Percentiles rank a stretch among this genome's conserved stretches.
Conservation (phyloP, 306 rosid species). For the Trifolium dubium region DNA sequence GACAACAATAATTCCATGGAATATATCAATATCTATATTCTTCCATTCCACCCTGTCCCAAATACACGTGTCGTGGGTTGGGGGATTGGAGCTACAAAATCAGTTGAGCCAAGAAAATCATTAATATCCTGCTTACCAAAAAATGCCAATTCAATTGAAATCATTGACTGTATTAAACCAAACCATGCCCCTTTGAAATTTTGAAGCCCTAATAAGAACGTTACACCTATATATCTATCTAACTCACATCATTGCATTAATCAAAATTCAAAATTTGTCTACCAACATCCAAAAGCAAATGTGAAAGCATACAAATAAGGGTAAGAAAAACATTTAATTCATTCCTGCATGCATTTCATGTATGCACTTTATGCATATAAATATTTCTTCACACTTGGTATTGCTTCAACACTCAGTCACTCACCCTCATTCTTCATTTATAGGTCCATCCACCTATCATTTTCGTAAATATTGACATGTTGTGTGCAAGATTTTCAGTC, state of each 20-base stretch:
- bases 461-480: neutral
- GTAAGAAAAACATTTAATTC: neutral
- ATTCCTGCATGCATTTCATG: conserved; percentile 20
- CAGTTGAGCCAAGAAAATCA: conserved; percentile 3
- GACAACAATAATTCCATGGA: neutral
- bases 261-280: conserved; percentile 3
- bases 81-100: neutral
- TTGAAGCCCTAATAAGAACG: neutral
- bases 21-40: neutral
- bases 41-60: conserved; percentile 13
- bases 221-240: neutral
- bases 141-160: neutral
- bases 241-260: neutral
- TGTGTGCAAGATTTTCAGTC: neutral
- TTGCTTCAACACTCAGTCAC: neutral
- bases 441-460: neutral
- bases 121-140: neutral
- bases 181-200: neutral
- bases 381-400: neutral
- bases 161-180: neutral
- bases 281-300: conserved; percentile 5
- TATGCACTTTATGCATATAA: neutral
- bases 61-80: conserved; percentile 8
- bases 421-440: neutral
- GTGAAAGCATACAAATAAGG: conserved; percentile 2